Evolutionary conservation across 2,329 filamentous ascomycete genomes (phyloP), one percentile per base, ranked within the genome.

Genomic region (Diaporthe amygdali): DNA sequence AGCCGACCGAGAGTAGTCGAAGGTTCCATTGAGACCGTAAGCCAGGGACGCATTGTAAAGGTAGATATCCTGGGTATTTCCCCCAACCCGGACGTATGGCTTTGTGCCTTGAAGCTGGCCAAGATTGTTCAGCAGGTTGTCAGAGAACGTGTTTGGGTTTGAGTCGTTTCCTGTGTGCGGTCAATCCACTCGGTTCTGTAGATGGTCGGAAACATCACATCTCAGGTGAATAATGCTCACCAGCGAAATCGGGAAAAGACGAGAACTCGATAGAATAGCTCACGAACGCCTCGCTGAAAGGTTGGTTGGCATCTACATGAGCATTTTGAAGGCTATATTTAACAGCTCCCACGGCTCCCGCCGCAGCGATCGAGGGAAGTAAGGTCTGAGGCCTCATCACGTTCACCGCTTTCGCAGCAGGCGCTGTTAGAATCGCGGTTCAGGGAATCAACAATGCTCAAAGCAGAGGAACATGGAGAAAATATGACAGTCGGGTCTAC

Each of bases 51-150:
- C 79, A 73, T 91, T 85, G 78, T 89, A 92, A 46, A 92, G 82
- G 6, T 89, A 88, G 74, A 88, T 90, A 80, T 92, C 90, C 79
- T 92, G 90, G 0, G 90, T 91, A 75, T 91, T 92, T n/a, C 90
- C 90, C 4, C 90, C 90, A 2, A 92, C 89, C 20, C 90, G 83
- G 69, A 92, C 87, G 74, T 88, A 84, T 2, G 90, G 90, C 73
- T 89, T 90, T 8, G 82, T 84, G 10, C 89, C 89, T 17, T 82
- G 83, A 4, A 90, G 76, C n/a, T 83, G 77, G 1, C 82, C 86
- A 25, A 92, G 75, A 70, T 90, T 91, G 39, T 86, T 83, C 32
- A 92, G 79, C 8, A 92, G 82, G 61, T 88, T 90, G 71, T 90
- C 84, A 0, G 89, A 91, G 78, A 90, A 92, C 0, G 77, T 82